Percentiles rank a stretch among this genome's conserved stretches.
These are phyloP conservation scores for Paracoccidioides brasiliensis DNA, from an alignment of 2,329 filamentous ascomycete genomes.

Conservation along the genomic window DNA sequence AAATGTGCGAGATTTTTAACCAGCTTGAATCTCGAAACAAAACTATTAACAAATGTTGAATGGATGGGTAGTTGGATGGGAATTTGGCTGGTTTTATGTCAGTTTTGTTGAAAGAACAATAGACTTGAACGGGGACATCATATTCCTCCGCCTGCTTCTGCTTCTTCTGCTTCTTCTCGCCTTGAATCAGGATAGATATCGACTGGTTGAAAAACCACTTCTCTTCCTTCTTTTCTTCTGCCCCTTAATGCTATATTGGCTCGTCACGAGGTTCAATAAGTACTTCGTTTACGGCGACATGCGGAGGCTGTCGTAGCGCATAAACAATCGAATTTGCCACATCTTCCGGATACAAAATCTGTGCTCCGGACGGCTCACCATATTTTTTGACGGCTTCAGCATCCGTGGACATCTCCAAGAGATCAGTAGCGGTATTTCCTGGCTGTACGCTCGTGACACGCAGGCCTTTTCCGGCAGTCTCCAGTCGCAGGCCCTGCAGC, in stretches of 20 bases:
- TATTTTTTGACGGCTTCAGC: conserved; percentile 65
- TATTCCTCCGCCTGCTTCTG: not conserved
- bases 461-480: conserved; percentile 61
- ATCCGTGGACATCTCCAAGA: conserved; percentile 64
- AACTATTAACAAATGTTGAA: not conserved
- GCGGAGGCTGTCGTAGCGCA: conserved; percentile 58
- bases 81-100: not conserved
- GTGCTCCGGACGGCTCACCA: conserved; percentile 60
- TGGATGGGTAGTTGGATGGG: not conserved
- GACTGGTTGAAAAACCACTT: not conserved
- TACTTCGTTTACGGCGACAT: conserved; percentile 70
- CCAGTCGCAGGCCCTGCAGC: conserved; percentile 59
- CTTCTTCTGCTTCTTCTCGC: not conserved
- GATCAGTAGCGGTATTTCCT: conserved; percentile 60
- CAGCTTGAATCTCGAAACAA: not conserved
- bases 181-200: not conserved
- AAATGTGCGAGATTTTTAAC: not conserved
- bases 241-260: conserved; percentile 42
- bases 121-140: not conserved
- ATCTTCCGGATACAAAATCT: conserved; percentile 61
- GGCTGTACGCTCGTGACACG: conserved; percentile 65
- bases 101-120: not conserved
- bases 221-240: not conserved
- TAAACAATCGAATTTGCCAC: conserved; percentile 61
- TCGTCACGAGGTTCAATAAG: conserved; percentile 66